Evolutionary conservation across 2,329 filamentous ascomycete species (phyloP), one percentile per base, ranked within the genome.

Genomic region (Thelonectria discophora): DNA sequence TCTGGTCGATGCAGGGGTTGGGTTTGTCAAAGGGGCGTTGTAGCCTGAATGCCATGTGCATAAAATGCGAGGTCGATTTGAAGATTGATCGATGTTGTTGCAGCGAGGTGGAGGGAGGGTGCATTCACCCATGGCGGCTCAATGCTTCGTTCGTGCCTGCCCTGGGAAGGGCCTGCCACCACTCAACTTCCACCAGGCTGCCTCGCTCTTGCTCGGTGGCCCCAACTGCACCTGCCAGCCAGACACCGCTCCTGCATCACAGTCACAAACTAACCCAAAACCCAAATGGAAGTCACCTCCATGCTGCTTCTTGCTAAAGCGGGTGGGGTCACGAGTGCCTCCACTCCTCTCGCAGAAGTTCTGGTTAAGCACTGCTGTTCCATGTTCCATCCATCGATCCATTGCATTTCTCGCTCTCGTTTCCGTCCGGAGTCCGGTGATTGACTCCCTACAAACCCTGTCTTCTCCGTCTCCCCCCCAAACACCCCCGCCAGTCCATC

Each of bases 11-110:
- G 54, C 59, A 58, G 59, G 59, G 59, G 53, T 46, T 47, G 45
- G n/a, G 43, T 18, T 49, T 34, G 18, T 24, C 21, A 24, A 24
- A 34, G 40, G 21, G 17, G 48, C 48, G 20, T 52, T 58, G 24
- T 24, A 49, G 58, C 18, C 50, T 50, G 45, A 45, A 42, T 60
- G 52, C 58, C 53, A 56, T 51, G 52, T 60, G 58, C 21, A 56
- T 46, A 5, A 60, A 60, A 55, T 51, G 37, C 27, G 43, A 49
- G 18, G 34, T 51, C 30, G 58, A 55, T 47, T 24, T 24, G 58
- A 52, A 52, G 52, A 60, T 56, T 56, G 52, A 52, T 60, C 53
- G 53, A 55, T 60, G 58, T 56, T 46, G 58, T 39, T 49, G 8
- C 27, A 30, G 27, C 27, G 50, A 55, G 45, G 45, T 24, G 50